phyloP scores from a whole-genome alignment of 306 rosid species.

The Senna siamea region DNA sequence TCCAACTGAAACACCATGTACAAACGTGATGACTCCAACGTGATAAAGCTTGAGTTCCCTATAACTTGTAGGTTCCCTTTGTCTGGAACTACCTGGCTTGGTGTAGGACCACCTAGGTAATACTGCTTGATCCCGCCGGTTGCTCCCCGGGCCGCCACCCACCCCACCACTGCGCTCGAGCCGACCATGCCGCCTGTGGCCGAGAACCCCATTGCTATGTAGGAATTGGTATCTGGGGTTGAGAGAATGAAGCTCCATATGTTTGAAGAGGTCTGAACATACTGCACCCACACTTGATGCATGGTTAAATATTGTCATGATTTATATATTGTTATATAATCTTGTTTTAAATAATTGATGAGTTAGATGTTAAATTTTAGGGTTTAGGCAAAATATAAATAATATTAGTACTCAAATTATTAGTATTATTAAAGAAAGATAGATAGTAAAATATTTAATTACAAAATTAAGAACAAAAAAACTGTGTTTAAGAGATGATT shows the following conservation, averaged over 20 bases:
- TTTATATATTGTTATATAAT: no score
- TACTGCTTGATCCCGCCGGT: conserved; percentile 57
- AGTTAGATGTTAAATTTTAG: no score
- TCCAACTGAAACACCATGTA: conserved; percentile 70
- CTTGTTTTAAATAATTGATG: no score
- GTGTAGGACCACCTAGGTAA: conserved; percentile 62
- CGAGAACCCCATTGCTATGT: conserved; percentile 78
- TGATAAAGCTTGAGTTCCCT: conserved; percentile 50
- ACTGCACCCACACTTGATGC: conserved; percentile 47
- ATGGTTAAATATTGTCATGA: no score
- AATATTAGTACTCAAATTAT: no score
- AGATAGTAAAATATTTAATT: no score
- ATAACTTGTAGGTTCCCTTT: conserved; percentile 59
- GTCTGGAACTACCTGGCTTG: conserved; percentile 54
- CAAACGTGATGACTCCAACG: conserved; percentile 46
- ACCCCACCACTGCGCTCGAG: conserved; percentile 83
- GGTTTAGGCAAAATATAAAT: no score
- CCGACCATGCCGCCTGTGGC: conserved; percentile 63
- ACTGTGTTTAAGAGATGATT: no score
- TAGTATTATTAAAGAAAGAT: no score
- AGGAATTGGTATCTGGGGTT: conserved; percentile 61
- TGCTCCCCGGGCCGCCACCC: conserved; percentile 53
- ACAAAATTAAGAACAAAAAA: no score
- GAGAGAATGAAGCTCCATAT: conserved; percentile 81
- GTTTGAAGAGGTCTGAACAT: conserved; percentile 46